phyloP scores from a whole-genome alignment of 352 stramenopile genomes.

The Phytopythium chamaehyphon region DNA sequence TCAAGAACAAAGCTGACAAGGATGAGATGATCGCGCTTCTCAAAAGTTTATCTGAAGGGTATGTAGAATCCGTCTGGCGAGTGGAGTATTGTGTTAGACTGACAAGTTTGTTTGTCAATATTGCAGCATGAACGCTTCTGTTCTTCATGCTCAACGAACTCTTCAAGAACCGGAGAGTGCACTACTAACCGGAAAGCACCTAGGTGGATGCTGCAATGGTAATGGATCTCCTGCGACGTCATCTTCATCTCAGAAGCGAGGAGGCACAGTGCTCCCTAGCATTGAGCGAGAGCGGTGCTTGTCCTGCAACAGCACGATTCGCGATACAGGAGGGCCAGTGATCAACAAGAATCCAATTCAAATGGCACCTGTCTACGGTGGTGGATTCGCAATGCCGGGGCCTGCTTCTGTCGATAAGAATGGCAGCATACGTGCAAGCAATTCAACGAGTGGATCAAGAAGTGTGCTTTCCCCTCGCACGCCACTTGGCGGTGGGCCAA shows the following conservation, averaged over 20 bases:
- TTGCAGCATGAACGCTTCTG: slow-evolving; percentile 74
- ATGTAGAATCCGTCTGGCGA: no score
- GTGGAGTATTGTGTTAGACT: no score
- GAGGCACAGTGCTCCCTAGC: slow-evolving; percentile 53
- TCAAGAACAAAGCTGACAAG: slow-evolving; percentile 85
- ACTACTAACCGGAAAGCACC: slow-evolving; percentile 72
- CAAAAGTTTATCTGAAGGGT: slow-evolving; percentile 69
- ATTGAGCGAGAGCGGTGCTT: slow-evolving; percentile 76
- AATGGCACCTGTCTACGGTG: slow-evolving; percentile 64
- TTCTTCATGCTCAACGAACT: slow-evolving; percentile 57
- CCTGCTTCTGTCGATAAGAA: slow-evolving; percentile 37
- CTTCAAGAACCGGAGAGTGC: slow-evolving; percentile 64
- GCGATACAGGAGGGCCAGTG: slow-evolving; percentile 26
- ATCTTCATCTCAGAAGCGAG: slow-evolving; percentile 27
- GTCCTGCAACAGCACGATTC: slow-evolving; percentile 69
- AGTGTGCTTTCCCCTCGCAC: slow-evolving; percentile 1
- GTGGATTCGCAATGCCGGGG: slow-evolving; percentile 55
- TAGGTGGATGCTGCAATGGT: slow-evolving; percentile 6
- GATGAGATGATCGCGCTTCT: slow-evolving; percentile 80
- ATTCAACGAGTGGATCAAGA: neutral
- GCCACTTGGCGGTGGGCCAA: neutral
- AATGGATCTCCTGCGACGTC: neutral
- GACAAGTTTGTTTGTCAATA: neutral
- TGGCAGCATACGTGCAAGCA: slow-evolving; percentile 1
- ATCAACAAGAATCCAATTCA: slow-evolving; percentile 65